Base-by-base conservation (phyloP, 169 alveolate species). In the Sarcocystis neurona region DNA sequence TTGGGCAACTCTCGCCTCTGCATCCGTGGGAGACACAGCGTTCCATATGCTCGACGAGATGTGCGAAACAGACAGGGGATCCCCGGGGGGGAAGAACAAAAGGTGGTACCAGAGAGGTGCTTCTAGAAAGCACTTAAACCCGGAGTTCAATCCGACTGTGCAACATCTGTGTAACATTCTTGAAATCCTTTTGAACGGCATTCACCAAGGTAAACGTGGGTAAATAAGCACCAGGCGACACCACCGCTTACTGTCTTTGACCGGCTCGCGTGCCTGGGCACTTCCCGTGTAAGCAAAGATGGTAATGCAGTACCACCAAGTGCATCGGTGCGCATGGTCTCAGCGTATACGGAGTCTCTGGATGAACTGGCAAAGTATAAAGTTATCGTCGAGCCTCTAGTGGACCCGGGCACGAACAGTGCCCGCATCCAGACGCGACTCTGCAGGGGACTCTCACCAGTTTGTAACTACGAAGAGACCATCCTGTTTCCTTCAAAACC, bases 41-140 rank as follows among this genome's bases (percentile, higher is more conserved):
- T 8, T 82, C 10, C n/a, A 23, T 44, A 58, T 82, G 88, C 79
- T 82, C 44, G 88, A 82, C 46, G 88, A 82, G 41, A 82, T 82
- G 88, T 82, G 88, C 79, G 88, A 82, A 58, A 56, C 53, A 56
- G 77, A 82, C 79, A 32, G 88, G 2, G 88, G 88, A 39, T 79
- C 88, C 8, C 72, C 20, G 43, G 12, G 63, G 4, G 77, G 79
- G 2, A 58, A 79, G 34, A 10, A 30, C 8, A 56, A 1, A 15
- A 58, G 56, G 23, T 82, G 88, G 88, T 82, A 53, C 32, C 37
- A 12, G 23, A 0, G 79, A 2, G 88, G 88, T 32, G 60, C 58
- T 12, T 0, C 48, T 6, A 10, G 88, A 18, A 48, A 34, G 2
- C 88, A 82, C 43, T 39, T n/a, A 15, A 58, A 58, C 63, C 15